phyloP scores from a whole-genome alignment of 305 asterid genomes.

The Plantago lanceolata region DNA sequence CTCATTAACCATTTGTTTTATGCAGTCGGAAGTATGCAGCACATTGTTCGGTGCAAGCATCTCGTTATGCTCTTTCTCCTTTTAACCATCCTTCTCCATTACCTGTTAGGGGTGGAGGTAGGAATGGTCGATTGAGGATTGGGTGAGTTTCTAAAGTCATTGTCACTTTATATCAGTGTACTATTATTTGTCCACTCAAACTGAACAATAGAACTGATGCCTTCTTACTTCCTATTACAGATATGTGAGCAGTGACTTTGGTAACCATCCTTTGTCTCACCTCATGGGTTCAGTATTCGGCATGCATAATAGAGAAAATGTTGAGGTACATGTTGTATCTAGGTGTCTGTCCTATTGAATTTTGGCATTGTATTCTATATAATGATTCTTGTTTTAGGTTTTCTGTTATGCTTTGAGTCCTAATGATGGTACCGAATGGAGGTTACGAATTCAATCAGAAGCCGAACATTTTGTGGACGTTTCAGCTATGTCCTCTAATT shows the following conservation, averaged over 20 bases:
- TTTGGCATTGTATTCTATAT: conserved; percentile 15
- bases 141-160: conserved; percentile 51
- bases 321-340: conserved; percentile 56
- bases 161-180: conserved; percentile 9
- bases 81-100: conserved; percentile 75
- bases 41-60: conserved; percentile 84
- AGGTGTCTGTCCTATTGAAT: conserved; percentile 16
- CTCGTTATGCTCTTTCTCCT: conserved; percentile 84
- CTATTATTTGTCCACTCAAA: conserved; percentile 1
- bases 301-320: conserved; percentile 77
- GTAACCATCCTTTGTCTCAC: conserved; percentile 95
- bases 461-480: conserved; percentile 90
- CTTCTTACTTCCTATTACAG: conserved; percentile 35
- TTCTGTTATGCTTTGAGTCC: conserved; percentile 96
- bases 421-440: conserved; percentile 95
- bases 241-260: conserved; percentile 97
- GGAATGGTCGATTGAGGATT: conserved; percentile 65
- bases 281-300: conserved; percentile 99
- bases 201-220: conserved; percentile 3
- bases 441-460: conserved; percentile 83
- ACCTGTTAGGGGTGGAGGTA: conserved; percentile 60
- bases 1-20: conserved; percentile 9
- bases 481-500: conserved; percentile 83
- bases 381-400: conserved; percentile 42
- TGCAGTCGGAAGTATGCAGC: conserved; percentile 91